These are phyloP conservation scores for Heterococcus sp. DNA, from an alignment of 108 stramenopile species.

Conservation along the genomic window DNA sequence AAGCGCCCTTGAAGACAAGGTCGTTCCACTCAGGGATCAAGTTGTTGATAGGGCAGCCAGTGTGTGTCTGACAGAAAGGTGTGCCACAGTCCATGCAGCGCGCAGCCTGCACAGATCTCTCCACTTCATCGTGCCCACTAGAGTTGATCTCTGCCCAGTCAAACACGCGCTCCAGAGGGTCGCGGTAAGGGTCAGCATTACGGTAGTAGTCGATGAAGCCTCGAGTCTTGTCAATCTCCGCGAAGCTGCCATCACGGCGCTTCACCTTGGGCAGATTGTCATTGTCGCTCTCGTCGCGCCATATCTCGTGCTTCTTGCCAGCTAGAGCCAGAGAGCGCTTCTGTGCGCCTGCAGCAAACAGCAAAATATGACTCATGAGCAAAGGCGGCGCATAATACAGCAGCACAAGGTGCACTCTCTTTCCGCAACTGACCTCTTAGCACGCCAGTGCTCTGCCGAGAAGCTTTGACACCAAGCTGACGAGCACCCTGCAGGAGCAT, in stretches of 20 bases:
- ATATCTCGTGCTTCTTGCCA: constrained; percentile 72
- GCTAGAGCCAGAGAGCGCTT: too few species aligned
- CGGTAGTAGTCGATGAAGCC: constrained; percentile 92
- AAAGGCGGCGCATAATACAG: too few species aligned
- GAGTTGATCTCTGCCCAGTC: constrained; percentile 96
- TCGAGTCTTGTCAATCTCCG: constrained; percentile 79
- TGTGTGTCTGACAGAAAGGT: constrained; percentile 94
- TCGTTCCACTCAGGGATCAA: constrained; percentile 97
- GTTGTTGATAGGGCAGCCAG: constrained; percentile 94
- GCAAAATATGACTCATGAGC: too few species aligned
- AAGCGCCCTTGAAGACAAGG: constrained; percentile 88
- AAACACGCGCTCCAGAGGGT: constrained; percentile 76
- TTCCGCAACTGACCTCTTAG: too few species aligned
- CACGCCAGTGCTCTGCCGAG: too few species aligned
- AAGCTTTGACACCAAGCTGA: too few species aligned
- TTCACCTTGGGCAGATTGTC: constrained; percentile 90
- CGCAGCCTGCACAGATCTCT: constrained; percentile 74
- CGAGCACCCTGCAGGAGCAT: too few species aligned
- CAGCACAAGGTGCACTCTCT: too few species aligned
- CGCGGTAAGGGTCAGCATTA: constrained; percentile 91
- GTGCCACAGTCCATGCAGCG: constrained; percentile 98
- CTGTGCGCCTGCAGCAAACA: too few species aligned
- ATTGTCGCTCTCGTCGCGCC: constrained; percentile 76
- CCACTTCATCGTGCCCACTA: constrained; percentile 70
- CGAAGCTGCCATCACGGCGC: constrained; percentile 78